Evolutionary conservation across 1,139 yeast species (phyloP), one percentile per base, ranked within the genome.

Genomic region (Hansenula sp.): DNA sequence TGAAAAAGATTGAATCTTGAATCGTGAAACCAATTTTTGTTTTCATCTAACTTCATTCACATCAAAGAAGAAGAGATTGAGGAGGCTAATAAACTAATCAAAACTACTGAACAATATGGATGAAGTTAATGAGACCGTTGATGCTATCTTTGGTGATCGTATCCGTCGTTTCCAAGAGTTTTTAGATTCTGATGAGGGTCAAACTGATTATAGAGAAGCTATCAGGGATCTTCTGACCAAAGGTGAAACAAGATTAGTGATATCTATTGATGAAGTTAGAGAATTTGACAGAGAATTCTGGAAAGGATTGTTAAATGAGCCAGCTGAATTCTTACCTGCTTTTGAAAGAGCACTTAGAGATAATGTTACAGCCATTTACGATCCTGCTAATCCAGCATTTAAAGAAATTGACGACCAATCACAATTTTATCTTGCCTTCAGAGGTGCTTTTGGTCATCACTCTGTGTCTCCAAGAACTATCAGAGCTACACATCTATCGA

Each of bases 391-490:
- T 52, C 70, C 71, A 53, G 61, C 81, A 51, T 65, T 71, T 63
- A 65, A 71, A 39, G 72, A 73, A 25, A 67, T 83, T 38, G 82
- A 76, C 47, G 81, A 79, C 41, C 77, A 79, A 53, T 84, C 83
- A 49, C 80, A 76, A 48, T 88, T 85, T 60, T 84, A 85, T 57
- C 68, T 93, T 15, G 85, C 94, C 0, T 90, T 93, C 66, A 80
- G 79, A 55, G 99, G 99, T 40, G 83, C 98, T 0, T 90, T 93
- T 64, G 99, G 99, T 44, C 80, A 82, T 47, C 91, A 90, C 60
- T 77, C 85, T 45, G 82, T 91, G 29, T 85, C 91, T 18, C 97
- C 99, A 25, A 77, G 99, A 60, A 82, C 96, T 2, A 80, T 94
- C 49, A 79, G 83, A 49, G 84, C 98, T 2, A 67, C 74, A 16